Percentiles rank a stretch among this genome's conserved stretches.
Evolutionary conservation across 2,329 filamentous ascomycete species (phyloP).

Genomic region (Dactylellina parvicollis): DNA sequence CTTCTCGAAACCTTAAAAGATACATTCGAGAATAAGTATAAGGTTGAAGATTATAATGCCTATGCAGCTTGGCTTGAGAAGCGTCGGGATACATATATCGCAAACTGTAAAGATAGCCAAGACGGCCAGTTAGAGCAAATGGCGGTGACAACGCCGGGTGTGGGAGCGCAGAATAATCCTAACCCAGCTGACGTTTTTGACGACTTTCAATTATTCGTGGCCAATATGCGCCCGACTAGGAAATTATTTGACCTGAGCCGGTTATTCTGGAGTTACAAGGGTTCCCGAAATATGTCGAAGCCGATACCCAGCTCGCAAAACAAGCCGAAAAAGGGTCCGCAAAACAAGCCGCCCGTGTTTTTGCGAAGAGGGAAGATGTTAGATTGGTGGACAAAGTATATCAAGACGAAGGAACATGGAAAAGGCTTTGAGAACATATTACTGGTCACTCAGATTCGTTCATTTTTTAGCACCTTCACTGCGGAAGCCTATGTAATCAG

Average conservation of each 20-base stretch:
- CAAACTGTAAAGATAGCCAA: neutral
- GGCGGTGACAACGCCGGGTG: neutral
- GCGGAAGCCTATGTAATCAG: slow-evolving; percentile 6
- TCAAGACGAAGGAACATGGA: neutral
- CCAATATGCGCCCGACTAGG: neutral
- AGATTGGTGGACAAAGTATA: neutral
- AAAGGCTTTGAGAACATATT: neutral
- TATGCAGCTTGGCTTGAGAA: neutral
- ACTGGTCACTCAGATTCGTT: neutral
- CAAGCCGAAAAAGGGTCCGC: too few relatives aligned
- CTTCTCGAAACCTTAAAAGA: neutral
- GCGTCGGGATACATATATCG: neutral
- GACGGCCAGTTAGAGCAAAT: slow-evolving; percentile 1
- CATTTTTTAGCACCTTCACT: slow-evolving; percentile 3
- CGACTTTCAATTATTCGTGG: neutral
- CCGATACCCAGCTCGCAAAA: too few relatives aligned
- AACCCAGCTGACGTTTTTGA: neutral
- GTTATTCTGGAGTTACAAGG: slow-evolving; percentile 2
- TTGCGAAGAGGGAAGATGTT: too few relatives aligned
- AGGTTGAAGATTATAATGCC: neutral
- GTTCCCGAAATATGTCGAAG: too few relatives aligned
- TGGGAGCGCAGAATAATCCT: neutral
- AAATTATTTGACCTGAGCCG: neutral
- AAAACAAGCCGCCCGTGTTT: too few relatives aligned
- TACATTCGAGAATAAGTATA: neutral